Conservation (phyloP, 23 red algal genomes). For the Gracilaria vermiculophylla region DNA sequence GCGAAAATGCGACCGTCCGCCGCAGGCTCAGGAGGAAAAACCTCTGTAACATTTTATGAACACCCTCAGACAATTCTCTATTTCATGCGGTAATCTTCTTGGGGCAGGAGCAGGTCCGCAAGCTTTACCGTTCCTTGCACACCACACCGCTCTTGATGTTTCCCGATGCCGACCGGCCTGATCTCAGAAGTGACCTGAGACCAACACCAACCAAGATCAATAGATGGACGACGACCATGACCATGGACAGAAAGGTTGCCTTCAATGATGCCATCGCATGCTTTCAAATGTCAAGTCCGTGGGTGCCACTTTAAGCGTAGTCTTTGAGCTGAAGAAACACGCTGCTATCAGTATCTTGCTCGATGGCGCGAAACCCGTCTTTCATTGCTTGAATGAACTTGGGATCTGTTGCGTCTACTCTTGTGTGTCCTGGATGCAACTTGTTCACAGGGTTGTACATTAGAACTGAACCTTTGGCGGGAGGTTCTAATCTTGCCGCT, state of each 20-base stretch:
- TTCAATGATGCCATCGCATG: background rate
- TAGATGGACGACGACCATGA: too few species aligned
- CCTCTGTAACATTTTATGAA: too few species aligned
- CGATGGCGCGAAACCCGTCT: slow-evolving; percentile 29
- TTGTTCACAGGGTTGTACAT: slow-evolving; percentile 56
- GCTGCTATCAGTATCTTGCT: slow-evolving; percentile 12
- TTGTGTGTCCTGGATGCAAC: slow-evolving; percentile 45
- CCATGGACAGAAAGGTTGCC: background rate
- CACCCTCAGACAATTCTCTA: too few species aligned
- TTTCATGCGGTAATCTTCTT: too few species aligned
- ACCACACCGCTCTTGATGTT: too few species aligned
- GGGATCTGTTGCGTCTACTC: slow-evolving; percentile 23
- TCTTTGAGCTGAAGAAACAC: slow-evolving; percentile 13
- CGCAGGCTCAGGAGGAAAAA: too few species aligned
- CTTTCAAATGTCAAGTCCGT: background rate
- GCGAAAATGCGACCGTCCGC: too few species aligned
- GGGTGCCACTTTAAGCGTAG: background rate
- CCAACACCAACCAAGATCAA: too few species aligned
- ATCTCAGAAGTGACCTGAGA: too few species aligned
- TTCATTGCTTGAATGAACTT: slow-evolving; percentile 4
- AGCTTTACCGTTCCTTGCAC: too few species aligned
- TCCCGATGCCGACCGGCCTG: too few species aligned
- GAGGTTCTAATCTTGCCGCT: slow-evolving; percentile 37
- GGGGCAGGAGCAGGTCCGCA: too few species aligned
- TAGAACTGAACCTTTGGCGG: slow-evolving; percentile 2